These are phyloP conservation scores for Vaucheria bursata DNA, from an alignment of 352 stramenopile species.

Conservation along the genomic window DNA sequence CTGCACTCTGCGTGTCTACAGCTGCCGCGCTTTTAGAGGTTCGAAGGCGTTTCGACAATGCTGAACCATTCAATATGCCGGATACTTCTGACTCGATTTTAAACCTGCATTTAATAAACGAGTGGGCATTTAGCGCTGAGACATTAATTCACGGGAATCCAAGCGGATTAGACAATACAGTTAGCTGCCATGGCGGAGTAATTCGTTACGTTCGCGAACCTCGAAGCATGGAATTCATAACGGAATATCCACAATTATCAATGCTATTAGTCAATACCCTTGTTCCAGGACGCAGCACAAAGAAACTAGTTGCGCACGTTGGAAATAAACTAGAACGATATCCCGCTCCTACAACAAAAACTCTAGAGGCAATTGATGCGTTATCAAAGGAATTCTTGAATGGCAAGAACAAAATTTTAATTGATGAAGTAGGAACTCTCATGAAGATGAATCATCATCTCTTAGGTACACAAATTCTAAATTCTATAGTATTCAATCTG, in stretches of 20 bases:
- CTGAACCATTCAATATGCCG: too few relatives aligned
- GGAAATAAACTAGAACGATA: conserved; percentile 58
- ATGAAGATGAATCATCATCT: conserved; percentile 32
- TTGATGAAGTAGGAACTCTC: conserved; percentile 22
- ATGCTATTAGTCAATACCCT: conserved; percentile 79
- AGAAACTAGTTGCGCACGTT: conserved; percentile 67
- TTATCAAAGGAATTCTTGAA: conserved; percentile 61
- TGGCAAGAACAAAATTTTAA: conserved; percentile 33
- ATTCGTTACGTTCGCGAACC: too few relatives aligned
- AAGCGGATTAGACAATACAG: conserved; percentile 80
- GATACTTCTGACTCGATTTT: background rate
- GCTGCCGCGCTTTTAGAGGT: conserved; percentile 52
- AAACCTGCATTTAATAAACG: conserved; percentile 61
- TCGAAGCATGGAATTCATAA: conserved; percentile 1
- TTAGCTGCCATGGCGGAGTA: conserved; percentile 68
- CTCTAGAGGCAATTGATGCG: conserved; percentile 67
- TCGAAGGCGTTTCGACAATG: background rate
- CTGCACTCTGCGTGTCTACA: conserved; percentile 72
- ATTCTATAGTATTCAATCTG: too few relatives aligned
- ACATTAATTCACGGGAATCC: conserved; percentile 75
- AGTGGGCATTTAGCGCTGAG: conserved; percentile 71
- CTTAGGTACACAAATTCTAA: background rate
- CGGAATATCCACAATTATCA: conserved; percentile 52
- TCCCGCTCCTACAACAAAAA: conserved; percentile 29
- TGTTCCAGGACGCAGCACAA: conserved; percentile 71